phyloP scores from a whole-genome alignment of 176 grass and related monocot species.

The Oryza punctata region DNA sequence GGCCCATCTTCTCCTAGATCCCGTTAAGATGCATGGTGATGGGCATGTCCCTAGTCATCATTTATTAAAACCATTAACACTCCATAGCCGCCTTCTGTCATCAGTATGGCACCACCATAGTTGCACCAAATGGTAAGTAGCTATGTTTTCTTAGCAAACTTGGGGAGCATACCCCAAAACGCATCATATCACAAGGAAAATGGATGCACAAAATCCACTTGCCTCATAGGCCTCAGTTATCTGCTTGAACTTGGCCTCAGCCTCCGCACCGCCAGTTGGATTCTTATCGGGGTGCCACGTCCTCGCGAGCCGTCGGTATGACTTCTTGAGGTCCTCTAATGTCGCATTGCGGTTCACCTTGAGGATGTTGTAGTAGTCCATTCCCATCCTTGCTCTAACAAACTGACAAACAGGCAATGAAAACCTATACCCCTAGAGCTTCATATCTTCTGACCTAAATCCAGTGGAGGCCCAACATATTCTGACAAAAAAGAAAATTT shows the following conservation, averaged over 20 bases:
- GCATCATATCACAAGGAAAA: conserved; percentile 2
- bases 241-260: conserved; percentile 77
- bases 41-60: background rate
- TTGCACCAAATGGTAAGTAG: background rate
- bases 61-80: background rate
- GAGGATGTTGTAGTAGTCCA: conserved; percentile 90
- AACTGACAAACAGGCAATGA: conserved; percentile 9
- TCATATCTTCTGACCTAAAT: background rate
- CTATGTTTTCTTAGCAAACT: background rate
- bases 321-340: conserved; percentile 67
- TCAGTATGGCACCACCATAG: background rate
- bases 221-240: conserved; percentile 80
- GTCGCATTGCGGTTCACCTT: conserved; percentile 74
- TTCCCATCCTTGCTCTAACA: conserved; percentile 19
- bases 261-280: conserved; percentile 52
- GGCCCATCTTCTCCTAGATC: no score
- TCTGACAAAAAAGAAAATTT: background rate
- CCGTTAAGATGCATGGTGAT: no score
- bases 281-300: conserved; percentile 92
- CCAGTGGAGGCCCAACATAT: background rate
- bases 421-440: conserved; percentile 43
- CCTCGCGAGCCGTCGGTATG: conserved; percentile 67
- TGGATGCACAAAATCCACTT: conserved; percentile 11
- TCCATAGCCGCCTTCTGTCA: background rate
- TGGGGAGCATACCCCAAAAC: background rate